Evolutionary conservation across 1,139 yeast species (phyloP).

Genomic region (Geotrichum histeridarum): DNA sequence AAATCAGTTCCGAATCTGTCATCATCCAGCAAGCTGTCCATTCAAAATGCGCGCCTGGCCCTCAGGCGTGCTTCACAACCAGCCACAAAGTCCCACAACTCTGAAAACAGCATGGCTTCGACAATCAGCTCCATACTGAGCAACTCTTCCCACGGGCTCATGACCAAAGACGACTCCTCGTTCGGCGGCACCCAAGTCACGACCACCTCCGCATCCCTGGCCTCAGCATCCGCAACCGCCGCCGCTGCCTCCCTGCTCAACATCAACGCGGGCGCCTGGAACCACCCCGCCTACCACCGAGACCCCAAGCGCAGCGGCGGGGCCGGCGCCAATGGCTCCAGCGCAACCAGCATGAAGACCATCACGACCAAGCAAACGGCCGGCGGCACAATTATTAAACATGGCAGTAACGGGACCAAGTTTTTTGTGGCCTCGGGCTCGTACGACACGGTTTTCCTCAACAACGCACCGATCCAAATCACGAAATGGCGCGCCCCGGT

Average conservation of each 20-base stretch:
- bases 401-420: not conserved
- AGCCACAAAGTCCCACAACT: too few relatives aligned
- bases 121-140: too few relatives aligned
- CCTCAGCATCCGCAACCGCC: conserved; percentile 12
- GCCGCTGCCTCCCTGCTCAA: conserved; percentile 9
- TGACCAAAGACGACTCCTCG: too few relatives aligned
- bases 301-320: not conserved
- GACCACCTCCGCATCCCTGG: conserved; percentile 7
- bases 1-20: not conserved
- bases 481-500: conserved; percentile 36
- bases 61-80: too few relatives aligned
- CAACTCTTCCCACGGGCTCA: too few relatives aligned
- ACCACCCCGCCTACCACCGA: not conserved
- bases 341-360: not conserved
- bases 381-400: conserved; percentile 7
- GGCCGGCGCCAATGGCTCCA: not conserved
- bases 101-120: too few relatives aligned
- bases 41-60: not conserved
- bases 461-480: conserved; percentile 26
- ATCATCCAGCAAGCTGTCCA: not conserved
- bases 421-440: conserved; percentile 21
- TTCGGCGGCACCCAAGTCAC: too few relatives aligned
- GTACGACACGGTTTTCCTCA: conserved; percentile 28
- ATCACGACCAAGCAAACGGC: not conserved
- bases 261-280: not conserved